These are phyloP conservation scores for Zancudomyces culisetae DNA, from an alignment of 371 early-diverging fungal genomes.

Conservation along the genomic window DNA sequence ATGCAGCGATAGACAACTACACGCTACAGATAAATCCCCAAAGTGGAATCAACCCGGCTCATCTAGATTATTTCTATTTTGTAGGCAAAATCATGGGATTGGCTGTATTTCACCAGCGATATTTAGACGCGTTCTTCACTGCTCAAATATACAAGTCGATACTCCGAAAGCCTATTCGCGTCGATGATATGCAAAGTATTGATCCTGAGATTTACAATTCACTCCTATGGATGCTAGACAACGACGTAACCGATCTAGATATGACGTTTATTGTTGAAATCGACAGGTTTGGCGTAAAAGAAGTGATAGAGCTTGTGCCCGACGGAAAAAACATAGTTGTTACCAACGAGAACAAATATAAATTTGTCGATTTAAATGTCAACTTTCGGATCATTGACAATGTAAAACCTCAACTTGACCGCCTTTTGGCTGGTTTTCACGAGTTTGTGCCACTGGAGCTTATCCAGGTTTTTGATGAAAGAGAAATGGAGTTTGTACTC, in stretches of 20 bases:
- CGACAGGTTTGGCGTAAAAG: conserved; percentile 79
- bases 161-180: conserved; percentile 60
- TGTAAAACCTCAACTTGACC: conserved; percentile 85
- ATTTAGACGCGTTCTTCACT: conserved; percentile 91
- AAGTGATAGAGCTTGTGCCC: conserved; percentile 76
- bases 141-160: conserved; percentile 93
- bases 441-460: conserved; percentile 87
- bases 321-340: conserved; percentile 82
- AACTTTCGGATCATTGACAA: conserved; percentile 49
- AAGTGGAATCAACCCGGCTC: conserved; percentile 92
- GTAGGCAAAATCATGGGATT: conserved; percentile 93
- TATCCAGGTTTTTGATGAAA: conserved; percentile 90
- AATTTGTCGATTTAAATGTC: conserved; percentile 64
- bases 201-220: conserved; percentile 85
- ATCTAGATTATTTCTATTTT: conserved; percentile 94
- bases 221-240: conserved; percentile 86
- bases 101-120: conserved; percentile 90
- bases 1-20: conserved; percentile 91
- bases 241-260: conserved; percentile 77
- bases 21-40: conserved; percentile 92
- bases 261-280: conserved; percentile 82
- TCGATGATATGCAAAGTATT: conserved; percentile 88
- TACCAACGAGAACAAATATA: conserved; percentile 89
- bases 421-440: conserved; percentile 90
- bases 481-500: conserved; percentile 93